Conservation (phyloP, 331 rosid genomes). For the Rosa hybrid region DNA sequence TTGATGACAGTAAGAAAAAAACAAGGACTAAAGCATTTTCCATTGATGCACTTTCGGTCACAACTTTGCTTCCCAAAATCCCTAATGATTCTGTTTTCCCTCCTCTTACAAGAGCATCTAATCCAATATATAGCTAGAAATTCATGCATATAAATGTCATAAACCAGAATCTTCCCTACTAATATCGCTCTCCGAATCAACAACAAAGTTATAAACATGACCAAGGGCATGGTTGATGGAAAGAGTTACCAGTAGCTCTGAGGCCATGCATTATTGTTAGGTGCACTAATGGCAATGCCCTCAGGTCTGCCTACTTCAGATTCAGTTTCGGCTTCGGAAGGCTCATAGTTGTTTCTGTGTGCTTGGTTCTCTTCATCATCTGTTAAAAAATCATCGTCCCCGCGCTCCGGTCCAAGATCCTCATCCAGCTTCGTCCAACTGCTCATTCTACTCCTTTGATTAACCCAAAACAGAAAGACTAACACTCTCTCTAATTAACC, state of each 20-base stretch:
- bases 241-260: slow-evolving; percentile 52
- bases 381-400: slow-evolving; percentile 44
- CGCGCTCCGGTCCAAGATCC: slow-evolving; percentile 54
- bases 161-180: not conserved
- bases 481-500: not conserved
- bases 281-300: slow-evolving; percentile 1
- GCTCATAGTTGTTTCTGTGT: slow-evolving; percentile 26
- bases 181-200: not conserved
- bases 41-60: not conserved
- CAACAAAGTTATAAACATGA: not conserved
- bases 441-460: not conserved
- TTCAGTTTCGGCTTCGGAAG: slow-evolving; percentile 38
- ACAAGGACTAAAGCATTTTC: not conserved
- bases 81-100: not conserved
- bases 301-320: slow-evolving; percentile 32
- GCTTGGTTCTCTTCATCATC: slow-evolving; percentile 72
- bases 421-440: slow-evolving; percentile 46
- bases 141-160: not conserved
- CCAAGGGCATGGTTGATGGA: not conserved
- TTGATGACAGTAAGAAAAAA: not conserved
- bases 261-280: slow-evolving; percentile 48
- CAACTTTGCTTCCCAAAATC: not conserved
- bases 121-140: not conserved
- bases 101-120: not conserved
- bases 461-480: not conserved